Percentiles rank a stretch among this genome's conserved stretches.
These are phyloP conservation scores for Coriaria nepalensis DNA, from an alignment of 306 rosid species.

Conservation along the genomic window DNA sequence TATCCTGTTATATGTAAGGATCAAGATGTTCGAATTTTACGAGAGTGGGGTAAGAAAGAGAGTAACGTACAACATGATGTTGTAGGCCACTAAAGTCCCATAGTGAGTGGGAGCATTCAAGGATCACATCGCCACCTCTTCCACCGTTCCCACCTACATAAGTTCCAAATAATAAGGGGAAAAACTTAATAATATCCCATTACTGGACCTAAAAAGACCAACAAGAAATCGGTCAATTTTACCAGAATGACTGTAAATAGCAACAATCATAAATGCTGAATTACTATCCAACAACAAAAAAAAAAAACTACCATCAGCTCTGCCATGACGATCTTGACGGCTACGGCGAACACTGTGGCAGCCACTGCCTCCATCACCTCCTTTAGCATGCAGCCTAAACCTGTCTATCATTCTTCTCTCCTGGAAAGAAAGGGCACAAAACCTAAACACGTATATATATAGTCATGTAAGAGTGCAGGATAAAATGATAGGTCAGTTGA, in stretches of 20 bases:
- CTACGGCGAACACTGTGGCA: constrained; percentile 65
- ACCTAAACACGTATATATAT: background rate
- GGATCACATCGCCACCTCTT: constrained; percentile 80
- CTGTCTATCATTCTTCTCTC: constrained; percentile 87
- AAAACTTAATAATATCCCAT: too few species aligned
- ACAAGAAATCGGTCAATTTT: background rate
- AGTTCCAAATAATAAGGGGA: too few species aligned
- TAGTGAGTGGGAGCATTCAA: constrained; percentile 64
- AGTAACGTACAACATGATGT: constrained; percentile 55
- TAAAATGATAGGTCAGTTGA: constrained; percentile 1
- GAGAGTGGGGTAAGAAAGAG: constrained; percentile 12
- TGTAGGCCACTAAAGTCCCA: constrained; percentile 91
- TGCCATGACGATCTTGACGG: constrained; percentile 41
- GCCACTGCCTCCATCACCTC: constrained; percentile 88
- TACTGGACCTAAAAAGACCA: constrained; percentile 1
- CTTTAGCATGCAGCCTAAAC: constrained; percentile 58
- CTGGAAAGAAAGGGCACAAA: constrained; percentile 20
- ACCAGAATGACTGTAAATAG: background rate
- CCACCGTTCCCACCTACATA: constrained; percentile 81
- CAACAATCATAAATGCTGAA: too few species aligned
- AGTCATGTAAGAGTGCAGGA: background rate
- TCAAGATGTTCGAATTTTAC: background rate
- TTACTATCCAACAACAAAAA: background rate
- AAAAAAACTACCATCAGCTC: constrained; percentile 52
- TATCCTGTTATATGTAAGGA: too few species aligned